A percentile compares a stretch with the other conserved stretches of the same genome.
These are phyloP conservation scores for Suhomyces ambrosiae DNA, from an alignment of 1,139 yeast genomes.

Conservation along the genomic window DNA sequence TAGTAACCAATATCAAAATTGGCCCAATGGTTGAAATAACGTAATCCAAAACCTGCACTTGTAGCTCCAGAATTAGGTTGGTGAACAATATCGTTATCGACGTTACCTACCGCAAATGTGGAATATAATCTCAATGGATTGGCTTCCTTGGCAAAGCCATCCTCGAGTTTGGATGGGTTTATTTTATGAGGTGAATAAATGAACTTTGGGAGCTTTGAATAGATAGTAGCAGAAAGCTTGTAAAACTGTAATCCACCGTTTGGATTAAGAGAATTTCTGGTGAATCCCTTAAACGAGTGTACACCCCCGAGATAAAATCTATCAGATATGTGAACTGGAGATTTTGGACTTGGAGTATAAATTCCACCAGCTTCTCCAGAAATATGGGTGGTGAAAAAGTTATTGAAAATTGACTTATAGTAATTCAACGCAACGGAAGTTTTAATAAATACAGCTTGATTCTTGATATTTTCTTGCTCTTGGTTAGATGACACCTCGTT, in stretches of 20 bases:
- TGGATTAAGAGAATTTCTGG: slow-evolving; percentile 38
- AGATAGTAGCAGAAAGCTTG: slow-evolving; percentile 37
- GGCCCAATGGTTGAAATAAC: slow-evolving; percentile 48
- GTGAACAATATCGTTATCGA: slow-evolving; percentile 31
- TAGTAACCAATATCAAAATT: slow-evolving; percentile 51
- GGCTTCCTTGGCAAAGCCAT: slow-evolving; percentile 23
- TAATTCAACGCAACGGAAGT: slow-evolving; percentile 30
- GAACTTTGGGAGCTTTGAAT: slow-evolving; percentile 39
- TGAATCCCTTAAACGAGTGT: slow-evolving; percentile 41
- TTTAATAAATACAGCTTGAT: slow-evolving; percentile 31
- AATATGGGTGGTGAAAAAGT: slow-evolving; percentile 41
- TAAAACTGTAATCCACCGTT: slow-evolving; percentile 47
- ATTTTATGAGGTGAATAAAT: slow-evolving; percentile 24
- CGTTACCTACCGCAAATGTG: slow-evolving; percentile 37
- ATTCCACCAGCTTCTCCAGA: slow-evolving; percentile 41
- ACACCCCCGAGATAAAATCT: slow-evolving; percentile 53
- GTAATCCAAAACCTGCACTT: slow-evolving; percentile 46
- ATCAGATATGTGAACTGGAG: slow-evolving; percentile 47
- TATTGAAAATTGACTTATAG: slow-evolving; percentile 40
- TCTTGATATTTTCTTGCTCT: slow-evolving; percentile 27
- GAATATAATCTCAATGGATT: slow-evolving; percentile 49
- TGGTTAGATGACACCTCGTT: slow-evolving; percentile 39
- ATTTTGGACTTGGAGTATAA: slow-evolving; percentile 22
- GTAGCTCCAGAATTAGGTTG: slow-evolving; percentile 30
- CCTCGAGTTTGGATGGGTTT: slow-evolving; percentile 18